Evolutionary conservation across 768 basidiomycete species (phyloP).

Genomic region (Lepiota brunneoincarnata): DNA sequence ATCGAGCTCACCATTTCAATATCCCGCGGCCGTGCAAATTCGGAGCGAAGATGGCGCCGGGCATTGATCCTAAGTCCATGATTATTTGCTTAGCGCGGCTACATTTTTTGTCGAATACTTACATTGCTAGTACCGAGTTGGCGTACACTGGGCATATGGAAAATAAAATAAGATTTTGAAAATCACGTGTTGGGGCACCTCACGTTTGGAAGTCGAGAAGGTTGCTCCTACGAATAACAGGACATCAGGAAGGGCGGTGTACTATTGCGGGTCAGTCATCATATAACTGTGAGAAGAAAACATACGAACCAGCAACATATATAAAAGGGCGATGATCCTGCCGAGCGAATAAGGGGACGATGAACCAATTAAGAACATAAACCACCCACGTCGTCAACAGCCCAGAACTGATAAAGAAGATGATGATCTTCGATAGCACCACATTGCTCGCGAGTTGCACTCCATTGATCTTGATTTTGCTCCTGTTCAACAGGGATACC

Average conservation of each 20-base stretch:
- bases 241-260: conserved; percentile 1
- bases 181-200: not conserved
- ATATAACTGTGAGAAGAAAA: not conserved
- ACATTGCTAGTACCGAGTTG: conserved; percentile 12
- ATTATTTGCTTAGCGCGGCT: not conserved
- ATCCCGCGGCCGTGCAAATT: not conserved
- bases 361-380: not conserved
- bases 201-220: conserved; percentile 9
- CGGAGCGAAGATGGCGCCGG: conserved; percentile 8
- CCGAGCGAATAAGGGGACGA: not conserved
- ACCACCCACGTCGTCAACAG: conserved; percentile 5
- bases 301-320: conserved; percentile 6
- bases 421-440: conserved; percentile 11
- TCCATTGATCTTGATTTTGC: conserved; percentile 7
- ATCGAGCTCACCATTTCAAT: not conserved
- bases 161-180: too few species aligned
- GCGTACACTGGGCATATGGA: not conserved
- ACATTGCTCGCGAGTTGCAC: conserved; percentile 1
- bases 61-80: conserved; percentile 3
- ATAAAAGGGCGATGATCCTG: conserved; percentile 6
- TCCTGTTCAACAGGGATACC: not conserved
- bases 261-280: not conserved
- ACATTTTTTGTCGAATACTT: not conserved
- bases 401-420: conserved; percentile 11
- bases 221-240: conserved; percentile 8